Evolutionary conservation across 2,329 filamentous ascomycete species (phyloP).

Genomic region (Aspergillus sojae): DNA sequence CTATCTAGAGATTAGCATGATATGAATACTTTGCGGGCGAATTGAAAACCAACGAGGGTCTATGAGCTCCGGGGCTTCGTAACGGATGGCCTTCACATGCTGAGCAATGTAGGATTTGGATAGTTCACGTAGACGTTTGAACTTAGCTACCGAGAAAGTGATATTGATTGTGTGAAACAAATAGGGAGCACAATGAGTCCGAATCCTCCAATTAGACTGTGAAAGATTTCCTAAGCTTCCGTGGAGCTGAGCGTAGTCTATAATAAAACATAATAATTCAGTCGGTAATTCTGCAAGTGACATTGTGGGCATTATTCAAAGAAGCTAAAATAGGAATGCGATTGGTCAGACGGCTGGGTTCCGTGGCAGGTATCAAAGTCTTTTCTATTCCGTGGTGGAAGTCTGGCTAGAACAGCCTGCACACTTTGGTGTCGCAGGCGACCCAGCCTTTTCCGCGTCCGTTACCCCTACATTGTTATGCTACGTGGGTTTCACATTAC

Average conservation of each 20-base stretch:
- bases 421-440: conserved; percentile 3
- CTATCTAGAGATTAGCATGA: not conserved
- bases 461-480: not conserved
- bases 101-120: conserved; percentile 4
- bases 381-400: conserved; percentile 1
- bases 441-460: not conserved
- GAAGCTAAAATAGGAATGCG: not conserved
- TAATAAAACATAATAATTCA: conserved; percentile 5
- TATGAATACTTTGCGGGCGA: not conserved
- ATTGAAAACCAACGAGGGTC: conserved; percentile 4
- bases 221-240: conserved; percentile 4
- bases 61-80: not conserved
- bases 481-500: not conserved
- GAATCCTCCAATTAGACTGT: conserved; percentile 4
- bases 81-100: conserved; percentile 1
- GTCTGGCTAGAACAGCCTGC: not conserved
- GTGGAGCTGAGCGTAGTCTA: conserved; percentile 1
- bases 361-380: not conserved
- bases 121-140: conserved; percentile 2
- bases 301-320: conserved; percentile 3
- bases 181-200: conserved; percentile 4
- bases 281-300: conserved; percentile 2
- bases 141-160: conserved; percentile 1
- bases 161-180: conserved; percentile 3
- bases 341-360: not conserved